These are phyloP conservation scores for Ilyonectria sp. DNA, from an alignment of 2,329 filamentous ascomycete genomes.

Conservation along the genomic window DNA sequence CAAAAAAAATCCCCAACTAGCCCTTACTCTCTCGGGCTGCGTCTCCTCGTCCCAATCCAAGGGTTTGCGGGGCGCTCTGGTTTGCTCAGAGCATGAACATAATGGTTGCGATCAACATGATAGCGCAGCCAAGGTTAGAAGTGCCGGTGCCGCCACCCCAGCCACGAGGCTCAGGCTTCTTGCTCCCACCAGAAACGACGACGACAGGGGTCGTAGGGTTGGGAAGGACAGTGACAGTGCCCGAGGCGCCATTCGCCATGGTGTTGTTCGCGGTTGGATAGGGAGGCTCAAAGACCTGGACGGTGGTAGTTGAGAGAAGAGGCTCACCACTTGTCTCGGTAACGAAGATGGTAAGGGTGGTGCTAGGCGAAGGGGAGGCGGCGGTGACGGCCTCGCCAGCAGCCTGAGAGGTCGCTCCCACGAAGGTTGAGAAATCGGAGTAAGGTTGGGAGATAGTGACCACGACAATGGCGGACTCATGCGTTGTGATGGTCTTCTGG, in stretches of 20 bases:
- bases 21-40: not conserved
- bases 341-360: constrained; percentile 51
- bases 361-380: constrained; percentile 41
- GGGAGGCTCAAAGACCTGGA: constrained; percentile 47
- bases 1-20: constrained; percentile 32
- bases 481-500: constrained; percentile 46
- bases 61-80: not conserved
- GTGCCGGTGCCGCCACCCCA: constrained; percentile 49
- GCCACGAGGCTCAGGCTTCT: constrained; percentile 51
- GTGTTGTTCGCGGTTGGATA: constrained; percentile 53
- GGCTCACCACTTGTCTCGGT: constrained; percentile 51
- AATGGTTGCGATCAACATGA: constrained; percentile 55
- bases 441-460: constrained; percentile 45
- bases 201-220: constrained; percentile 46
- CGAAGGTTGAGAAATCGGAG: not conserved
- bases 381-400: constrained; percentile 45
- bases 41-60: not conserved
- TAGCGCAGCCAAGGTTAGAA: constrained; percentile 52
- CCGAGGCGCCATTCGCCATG: constrained; percentile 39
- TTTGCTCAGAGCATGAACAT: constrained; percentile 52
- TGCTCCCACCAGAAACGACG: constrained; percentile 52
- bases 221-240: constrained; percentile 44
- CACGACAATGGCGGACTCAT: constrained; percentile 39
- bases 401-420: constrained; percentile 23
- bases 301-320: constrained; percentile 51